Conservation (phyloP, 2,329 filamentous ascomycete genomes). For the Fusarium fujikuroi region DNA sequence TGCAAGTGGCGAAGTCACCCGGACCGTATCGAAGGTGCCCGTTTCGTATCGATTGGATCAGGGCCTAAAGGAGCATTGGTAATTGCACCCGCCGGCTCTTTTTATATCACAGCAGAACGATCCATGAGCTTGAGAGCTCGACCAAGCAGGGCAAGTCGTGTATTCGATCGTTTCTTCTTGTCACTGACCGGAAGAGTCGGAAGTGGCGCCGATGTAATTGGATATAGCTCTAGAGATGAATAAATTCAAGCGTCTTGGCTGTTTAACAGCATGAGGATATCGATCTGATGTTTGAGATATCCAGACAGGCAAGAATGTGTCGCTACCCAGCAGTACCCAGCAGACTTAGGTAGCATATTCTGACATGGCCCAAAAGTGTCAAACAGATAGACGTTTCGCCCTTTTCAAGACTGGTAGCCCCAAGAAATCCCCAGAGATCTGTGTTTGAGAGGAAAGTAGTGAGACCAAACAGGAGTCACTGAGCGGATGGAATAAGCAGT, state of each 20-base stretch:
- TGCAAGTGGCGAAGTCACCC: too few species aligned
- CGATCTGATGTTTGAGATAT: neutral
- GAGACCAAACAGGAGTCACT: neutral
- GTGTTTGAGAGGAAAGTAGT: neutral
- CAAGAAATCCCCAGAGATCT: neutral
- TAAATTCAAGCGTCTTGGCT: neutral
- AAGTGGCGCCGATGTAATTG: constrained; percentile 15
- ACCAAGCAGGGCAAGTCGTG: neutral
- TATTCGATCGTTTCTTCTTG: neutral
- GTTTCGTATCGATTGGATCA: too few species aligned
- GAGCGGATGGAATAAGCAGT: neutral
- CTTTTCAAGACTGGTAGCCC: neutral
- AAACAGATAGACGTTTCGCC: neutral
- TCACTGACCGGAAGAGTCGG: constrained; percentile 25
- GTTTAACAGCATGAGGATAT: neutral
- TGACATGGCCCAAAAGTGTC: neutral
- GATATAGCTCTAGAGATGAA: neutral
- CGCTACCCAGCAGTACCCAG: neutral
- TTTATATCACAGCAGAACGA: neutral
- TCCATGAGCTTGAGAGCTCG: neutral
- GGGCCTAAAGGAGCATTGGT: neutral
- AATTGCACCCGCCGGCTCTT: neutral
- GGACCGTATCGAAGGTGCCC: too few species aligned
- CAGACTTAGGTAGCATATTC: neutral
- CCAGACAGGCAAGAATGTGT: neutral